Conservation (phyloP, 371 early-diverging fungal species). For the Mucor circinelloides region DNA sequence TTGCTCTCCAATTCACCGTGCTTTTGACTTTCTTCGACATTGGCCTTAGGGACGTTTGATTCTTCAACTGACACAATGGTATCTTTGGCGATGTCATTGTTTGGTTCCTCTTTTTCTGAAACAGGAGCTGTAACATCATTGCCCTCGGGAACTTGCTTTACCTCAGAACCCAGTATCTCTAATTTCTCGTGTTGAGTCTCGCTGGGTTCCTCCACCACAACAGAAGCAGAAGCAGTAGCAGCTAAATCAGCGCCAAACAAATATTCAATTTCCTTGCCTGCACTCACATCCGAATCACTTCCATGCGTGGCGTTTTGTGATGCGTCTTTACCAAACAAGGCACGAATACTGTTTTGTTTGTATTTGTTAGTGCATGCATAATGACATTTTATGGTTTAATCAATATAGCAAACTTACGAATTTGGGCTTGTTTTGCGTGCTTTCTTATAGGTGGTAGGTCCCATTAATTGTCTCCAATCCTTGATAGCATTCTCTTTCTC, state of each 20-base stretch:
- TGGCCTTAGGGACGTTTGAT: background rate
- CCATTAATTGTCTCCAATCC: conserved; percentile 74
- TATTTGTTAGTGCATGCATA: background rate
- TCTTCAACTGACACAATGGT: background rate
- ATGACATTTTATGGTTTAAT: background rate
- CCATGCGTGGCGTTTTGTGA: conserved; percentile 76
- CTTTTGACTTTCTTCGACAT: background rate
- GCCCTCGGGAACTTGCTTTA: background rate
- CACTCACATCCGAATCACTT: conserved; percentile 65
- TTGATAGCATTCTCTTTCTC: conserved; percentile 65
- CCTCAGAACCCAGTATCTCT: background rate
- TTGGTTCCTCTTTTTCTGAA: background rate
- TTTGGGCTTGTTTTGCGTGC: conserved; percentile 63
- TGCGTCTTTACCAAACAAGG: conserved; percentile 63
- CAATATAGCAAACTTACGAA: conserved; percentile 20
- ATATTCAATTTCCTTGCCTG: conserved; percentile 63
- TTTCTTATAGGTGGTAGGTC: conserved; percentile 71
- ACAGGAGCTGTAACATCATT: background rate
- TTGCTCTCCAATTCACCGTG: background rate
- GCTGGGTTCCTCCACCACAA: no score
- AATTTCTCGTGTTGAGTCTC: background rate
- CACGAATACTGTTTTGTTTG: conserved; percentile 41
- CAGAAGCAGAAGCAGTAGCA: background rate
- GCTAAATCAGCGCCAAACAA: background rate
- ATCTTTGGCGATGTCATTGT: background rate